phyloP scores from a whole-genome alignment of 805 yeast species.

The Candida maesae region DNA sequence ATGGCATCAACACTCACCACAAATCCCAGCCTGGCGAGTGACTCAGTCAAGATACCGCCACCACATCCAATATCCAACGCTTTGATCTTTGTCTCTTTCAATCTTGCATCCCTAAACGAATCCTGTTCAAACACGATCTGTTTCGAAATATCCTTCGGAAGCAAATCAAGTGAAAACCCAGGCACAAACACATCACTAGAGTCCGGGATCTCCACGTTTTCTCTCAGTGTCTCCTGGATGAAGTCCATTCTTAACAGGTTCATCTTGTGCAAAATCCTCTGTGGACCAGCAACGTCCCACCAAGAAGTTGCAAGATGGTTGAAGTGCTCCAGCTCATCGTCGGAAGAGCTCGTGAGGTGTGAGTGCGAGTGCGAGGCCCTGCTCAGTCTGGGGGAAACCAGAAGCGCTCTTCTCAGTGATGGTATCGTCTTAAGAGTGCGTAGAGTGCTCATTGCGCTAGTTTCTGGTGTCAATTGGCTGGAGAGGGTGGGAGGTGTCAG shows the following conservation, averaged over 20 bases:
- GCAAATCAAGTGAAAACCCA: conserved; percentile 64
- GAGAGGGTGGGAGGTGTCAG: too few species aligned
- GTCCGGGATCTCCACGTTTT: conserved; percentile 15
- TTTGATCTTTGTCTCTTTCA: conserved; percentile 32
- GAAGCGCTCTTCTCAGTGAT: neutral
- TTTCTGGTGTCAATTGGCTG: neutral
- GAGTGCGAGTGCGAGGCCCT: conserved; percentile 8
- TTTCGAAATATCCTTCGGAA: conserved; percentile 53
- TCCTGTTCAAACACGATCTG: conserved; percentile 51
- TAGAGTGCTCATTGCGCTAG: neutral
- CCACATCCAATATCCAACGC: conserved; percentile 96
- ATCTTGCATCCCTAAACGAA: conserved; percentile 36
- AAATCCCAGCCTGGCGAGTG: conserved; percentile 70
- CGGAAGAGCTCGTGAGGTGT: conserved; percentile 38
- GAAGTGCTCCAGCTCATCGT: conserved; percentile 76
- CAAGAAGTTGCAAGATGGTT: conserved; percentile 86
- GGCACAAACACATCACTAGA: conserved; percentile 57
- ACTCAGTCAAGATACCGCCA: conserved; percentile 91
- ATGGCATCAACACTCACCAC: conserved; percentile 70
- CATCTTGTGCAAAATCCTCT: conserved; percentile 92
- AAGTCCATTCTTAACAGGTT: conserved; percentile 87
- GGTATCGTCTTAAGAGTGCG: too few species aligned
- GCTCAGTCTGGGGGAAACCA: neutral
- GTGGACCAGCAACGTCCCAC: conserved; percentile 97
- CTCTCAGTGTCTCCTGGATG: conserved; percentile 55